Base-by-base conservation (phyloP, 2,329 filamentous ascomycete genomes). In the Epichloe scottii region DNA sequence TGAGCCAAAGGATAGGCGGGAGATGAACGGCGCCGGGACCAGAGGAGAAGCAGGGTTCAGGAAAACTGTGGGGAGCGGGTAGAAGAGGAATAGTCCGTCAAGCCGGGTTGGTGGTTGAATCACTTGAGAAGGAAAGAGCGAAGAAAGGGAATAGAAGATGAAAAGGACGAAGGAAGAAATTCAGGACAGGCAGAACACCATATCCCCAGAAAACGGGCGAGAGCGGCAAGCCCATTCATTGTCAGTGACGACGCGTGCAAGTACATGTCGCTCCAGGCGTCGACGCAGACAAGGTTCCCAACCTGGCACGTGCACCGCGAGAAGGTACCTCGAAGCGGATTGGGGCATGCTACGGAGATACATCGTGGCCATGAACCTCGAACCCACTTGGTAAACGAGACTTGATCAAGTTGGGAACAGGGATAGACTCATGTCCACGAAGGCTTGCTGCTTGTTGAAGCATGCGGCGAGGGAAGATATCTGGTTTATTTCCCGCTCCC, bases 31-130 rank as follows among this genome's bases (percentile, higher is more conserved):
- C 50, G 48, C 51, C 50, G 43, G 51, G 53, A 55, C 48, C 49
- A 42, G 51, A 51, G 51, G 44, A 54, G 48, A 50, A 44, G 46
- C 52, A 53, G 49, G 52, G 45, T 49, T 51, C 40, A 48, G 46
- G 48, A 55, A 56, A 55, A 56, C 52, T 54, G 54, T 52, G 52
- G 54, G 52, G 52, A 38, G 51, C 50, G 53, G 49, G 49, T 42
- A 49, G 43, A 37, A 48, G 30, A 46, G 48, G 42, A 46, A 51
- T 19, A 46, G 48, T 41, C 46, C 35, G 48, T 33, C 21, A n/a
- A 19, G 48, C 44, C 48, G 39, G 51, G 35, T 41, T 46, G 19
- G 12, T 21, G 38, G 37, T 37, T 38, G 14, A 33, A 46, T 49
- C 43, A 41, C 11, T 42, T 12, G 34, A 30, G 23, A 34, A 48